Conservation (phyloP, 163 green algal species). For the Scenedesmus sp. region DNA sequence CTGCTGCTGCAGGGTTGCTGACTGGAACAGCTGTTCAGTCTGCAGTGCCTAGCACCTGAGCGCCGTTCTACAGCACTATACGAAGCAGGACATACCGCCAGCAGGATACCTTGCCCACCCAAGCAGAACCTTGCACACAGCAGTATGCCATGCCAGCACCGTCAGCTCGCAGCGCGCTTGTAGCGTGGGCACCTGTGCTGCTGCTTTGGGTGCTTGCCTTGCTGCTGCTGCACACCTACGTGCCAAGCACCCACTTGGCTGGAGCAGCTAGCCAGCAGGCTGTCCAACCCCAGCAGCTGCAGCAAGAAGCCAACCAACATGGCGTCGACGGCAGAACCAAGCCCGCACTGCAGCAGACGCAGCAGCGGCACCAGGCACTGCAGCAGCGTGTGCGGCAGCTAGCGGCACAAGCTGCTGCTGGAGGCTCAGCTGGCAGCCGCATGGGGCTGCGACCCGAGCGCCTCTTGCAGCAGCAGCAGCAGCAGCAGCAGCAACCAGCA, state of each 20-base stretch:
- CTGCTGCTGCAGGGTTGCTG: not conserved
- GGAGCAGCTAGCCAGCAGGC: not conserved
- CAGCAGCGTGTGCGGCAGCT: slow-evolving; percentile 1
- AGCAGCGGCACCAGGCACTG: not conserved
- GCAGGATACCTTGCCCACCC: not conserved
- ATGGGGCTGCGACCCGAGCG: not conserved
- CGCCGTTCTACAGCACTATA: not conserved
- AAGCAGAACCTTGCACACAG: not conserved
- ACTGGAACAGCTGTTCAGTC: not conserved
- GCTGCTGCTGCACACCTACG: not conserved
- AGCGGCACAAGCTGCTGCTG: not conserved
- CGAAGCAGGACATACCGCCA: not conserved
- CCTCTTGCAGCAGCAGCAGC: not conserved
- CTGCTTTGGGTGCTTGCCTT: not conserved
- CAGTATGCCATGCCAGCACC: slow-evolving; percentile 6
- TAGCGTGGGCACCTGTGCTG: not conserved
- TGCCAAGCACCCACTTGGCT: not conserved
- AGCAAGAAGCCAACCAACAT: not conserved
- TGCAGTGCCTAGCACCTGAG: not conserved
- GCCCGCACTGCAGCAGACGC: not conserved
- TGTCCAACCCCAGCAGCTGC: not conserved
- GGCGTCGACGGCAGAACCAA: not conserved
- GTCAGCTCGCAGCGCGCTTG: not conserved
- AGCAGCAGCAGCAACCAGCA: slow-evolving; percentile 1
- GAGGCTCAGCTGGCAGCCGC: not conserved